Base-by-base conservation (phyloP, 1,284 basidiomycete genomes). In the Golubevia sp. region DNA sequence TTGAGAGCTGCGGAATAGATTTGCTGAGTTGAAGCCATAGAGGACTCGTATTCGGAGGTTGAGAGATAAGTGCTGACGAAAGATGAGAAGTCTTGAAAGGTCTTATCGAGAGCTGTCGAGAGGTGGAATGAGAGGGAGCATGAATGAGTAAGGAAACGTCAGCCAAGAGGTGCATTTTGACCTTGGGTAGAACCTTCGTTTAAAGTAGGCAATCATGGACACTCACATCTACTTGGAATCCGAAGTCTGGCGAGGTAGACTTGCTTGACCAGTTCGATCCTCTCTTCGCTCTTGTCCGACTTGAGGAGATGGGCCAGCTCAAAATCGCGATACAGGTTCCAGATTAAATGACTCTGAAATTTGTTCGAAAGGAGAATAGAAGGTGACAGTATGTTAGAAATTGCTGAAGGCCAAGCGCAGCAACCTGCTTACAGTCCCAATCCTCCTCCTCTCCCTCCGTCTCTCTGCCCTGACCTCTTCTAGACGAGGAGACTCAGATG, bases 11-110 rank as follows among this genome's bases (percentile, higher is more conserved):
- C 11, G 30, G 30, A 34, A 34, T 34, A 34, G 30, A 34, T 34
- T 34, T 3, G 11, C 11, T 34, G 30, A 11, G 77, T 73, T 1
- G 69, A 61, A 4, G 72, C 58, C 70, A 82, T 74, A 23, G 66
- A 66, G 44, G 34, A 21, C 59, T 82, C 79, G 62, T 82, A 82
- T 27, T 61, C 68, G 13, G 71, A 63, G 7, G 75, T 56, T 1
- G 74, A 71, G 25, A 75, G 54, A 58, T 72, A 54, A 2, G 62
- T 49, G 0, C 71, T 72, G 38, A 82, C 71, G 55, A 78, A 82
- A 34, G 56, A 59, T 8, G 77, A 75, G 52, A 72, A 77, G 6
- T 53, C 56, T 50, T 77, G 71, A 49, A 76, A 78, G 0, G 74
- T 78, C 7, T 60, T 56, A 20, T 73, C 68, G 53, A 77, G 11